These are phyloP conservation scores for Podila minutissima DNA, from an alignment of 192 early-diverging fungal genomes.

Conservation along the genomic window DNA sequence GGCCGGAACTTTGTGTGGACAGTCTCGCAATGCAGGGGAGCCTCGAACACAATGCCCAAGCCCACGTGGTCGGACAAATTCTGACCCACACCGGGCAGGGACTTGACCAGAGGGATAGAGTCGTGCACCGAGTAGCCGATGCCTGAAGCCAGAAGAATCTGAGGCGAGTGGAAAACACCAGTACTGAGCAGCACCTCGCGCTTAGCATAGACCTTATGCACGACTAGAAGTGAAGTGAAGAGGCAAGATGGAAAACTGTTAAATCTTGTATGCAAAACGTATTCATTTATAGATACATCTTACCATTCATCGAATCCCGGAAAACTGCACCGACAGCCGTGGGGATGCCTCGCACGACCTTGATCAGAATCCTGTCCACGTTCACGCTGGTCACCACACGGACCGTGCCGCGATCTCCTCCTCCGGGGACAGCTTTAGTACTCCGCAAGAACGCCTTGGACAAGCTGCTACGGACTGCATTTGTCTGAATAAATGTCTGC, in stretches of 20 bases:
- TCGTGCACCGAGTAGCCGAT: conserved; percentile 32
- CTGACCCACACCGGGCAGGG: background rate
- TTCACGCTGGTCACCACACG: conserved; percentile 15
- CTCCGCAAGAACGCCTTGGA: conserved; percentile 18
- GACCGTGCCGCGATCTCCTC: conserved; percentile 11
- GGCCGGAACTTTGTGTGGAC: background rate
- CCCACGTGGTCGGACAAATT: conserved; percentile 1
- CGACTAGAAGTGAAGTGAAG: background rate
- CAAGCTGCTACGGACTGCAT: conserved; percentile 6
- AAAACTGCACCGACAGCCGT: conserved; percentile 25
- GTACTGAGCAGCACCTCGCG: conserved; percentile 54
- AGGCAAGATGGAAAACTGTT: background rate
- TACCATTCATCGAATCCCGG: conserved; percentile 14
- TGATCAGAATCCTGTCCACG: conserved; percentile 8
- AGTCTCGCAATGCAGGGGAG: background rate
- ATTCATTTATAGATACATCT: background rate
- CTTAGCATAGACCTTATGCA: conserved; percentile 11
- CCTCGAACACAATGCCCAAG: background rate
- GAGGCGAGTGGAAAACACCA: conserved; percentile 46
- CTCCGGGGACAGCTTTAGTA: conserved; percentile 22
- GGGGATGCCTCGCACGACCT: background rate
- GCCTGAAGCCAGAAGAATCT: conserved; percentile 50
- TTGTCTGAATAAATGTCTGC: background rate
- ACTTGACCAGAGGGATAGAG: background rate
- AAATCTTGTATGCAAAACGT: background rate